Base-by-base conservation (phyloP, 2,329 filamentous ascomycete species). In the Aspergillus tanneri region DNA sequence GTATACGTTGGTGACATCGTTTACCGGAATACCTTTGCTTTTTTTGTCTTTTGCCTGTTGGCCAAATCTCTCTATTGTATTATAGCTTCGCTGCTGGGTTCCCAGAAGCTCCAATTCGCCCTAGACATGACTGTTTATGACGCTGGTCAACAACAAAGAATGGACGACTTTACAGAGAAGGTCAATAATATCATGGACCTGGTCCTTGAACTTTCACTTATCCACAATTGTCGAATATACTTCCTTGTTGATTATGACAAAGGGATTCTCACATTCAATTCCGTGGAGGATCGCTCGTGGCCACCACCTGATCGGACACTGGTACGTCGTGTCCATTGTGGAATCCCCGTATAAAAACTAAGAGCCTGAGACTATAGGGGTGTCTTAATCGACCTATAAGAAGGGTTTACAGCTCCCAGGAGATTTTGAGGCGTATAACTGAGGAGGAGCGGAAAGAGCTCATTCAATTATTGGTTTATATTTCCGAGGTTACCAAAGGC, bases 171-270 rank as follows among this genome's bases (percentile, higher is more conserved):
- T 25, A 25, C 38, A 7, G 28, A 43, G 8, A 27, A 9, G 22
- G 24, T 37, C 3, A 42, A 35, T n/a, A 9, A 22, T 24, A 28
- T 47, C 6, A 30, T 52, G 10, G 25, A 52, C 23, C 24, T 19
- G 12, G 44, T 45, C 16, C 45, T 47, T 5, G 37, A 49, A n/a
- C 16, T 53, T 12, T 34, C 28, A n/a, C 10, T 47, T 3, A 41
- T 53, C 19, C 27, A 47, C 16, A 10, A 47, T 32, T 44, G 38
- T 24, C 38, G 47, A 25, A 43, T 43, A 28, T 53, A 49, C 25
- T n/a, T 53, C 19, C 16, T 49, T 22, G 27, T 53, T 3, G 36
- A 53, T 5, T 35, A 35, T 36, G 9, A 21, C 5, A n/a, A 38
- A 7, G 36, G 40, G 10, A 28, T 32, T 23, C 12, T 32, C 12